Base-by-base conservation (phyloP, 805 yeast genomes). In the Starmerella sp. region DNA sequence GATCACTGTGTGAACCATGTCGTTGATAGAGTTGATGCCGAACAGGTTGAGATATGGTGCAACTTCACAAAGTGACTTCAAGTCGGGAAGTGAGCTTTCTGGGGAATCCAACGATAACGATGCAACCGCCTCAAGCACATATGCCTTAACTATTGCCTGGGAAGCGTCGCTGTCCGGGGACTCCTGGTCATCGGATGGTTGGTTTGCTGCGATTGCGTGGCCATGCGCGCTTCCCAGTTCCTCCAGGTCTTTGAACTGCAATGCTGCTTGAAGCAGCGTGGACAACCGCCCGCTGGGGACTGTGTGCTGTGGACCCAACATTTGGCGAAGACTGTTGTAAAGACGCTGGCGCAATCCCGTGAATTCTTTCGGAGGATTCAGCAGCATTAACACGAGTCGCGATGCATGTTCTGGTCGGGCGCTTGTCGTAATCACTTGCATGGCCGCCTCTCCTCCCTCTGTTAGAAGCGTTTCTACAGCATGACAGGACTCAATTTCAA, bases 401-500 rank as follows among this genome's bases (percentile, higher is more conserved):
- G 43, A 5, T 1, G 51, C 51, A 35, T 48, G 51, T 35, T 48
- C 43, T 10, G 51, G 51, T 28, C 43, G 36, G 7, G 35, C 28
- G 22, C 8, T 13, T 8, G 9, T 15, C 28, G 13, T 11, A 14
- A 36, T 31, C 3, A 28, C 34, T n/a, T 29, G 17, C 43, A 48
- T 37, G 13, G 43, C 51, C 4, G 51, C 43, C 34, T 6, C 43
- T 14, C 43, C 43, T 11, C 51, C 43, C 28, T 48, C 9, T 4
- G 43, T 11, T 1, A n/a, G 7, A 4, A 48, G 51, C 13, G 43
- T 48, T 13, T 48, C 51, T 5, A 36, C 13, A 14, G 36, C 51
- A 7, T 36, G 43, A 35, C 43, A 37, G 17, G 43, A 22, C 51
- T 48, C 51, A 28, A 48, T 48, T 29, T 48, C 35, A 48, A 48